These are phyloP conservation scores for Termitomyces sp. DNA, from an alignment of 768 basidiomycete species.

Conservation along the genomic window DNA sequence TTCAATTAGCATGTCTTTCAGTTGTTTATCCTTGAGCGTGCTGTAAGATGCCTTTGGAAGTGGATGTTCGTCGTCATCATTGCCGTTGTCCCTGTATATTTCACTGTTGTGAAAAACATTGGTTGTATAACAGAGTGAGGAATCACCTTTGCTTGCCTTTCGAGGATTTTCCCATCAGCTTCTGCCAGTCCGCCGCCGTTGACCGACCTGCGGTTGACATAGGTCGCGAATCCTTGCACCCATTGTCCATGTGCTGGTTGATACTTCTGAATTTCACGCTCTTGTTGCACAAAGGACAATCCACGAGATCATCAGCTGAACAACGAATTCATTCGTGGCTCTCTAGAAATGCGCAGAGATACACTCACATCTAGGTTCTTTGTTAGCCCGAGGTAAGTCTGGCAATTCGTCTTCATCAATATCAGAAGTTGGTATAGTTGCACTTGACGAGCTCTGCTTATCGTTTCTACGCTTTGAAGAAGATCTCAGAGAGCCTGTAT, in stretches of 20 bases:
- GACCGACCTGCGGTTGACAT: constrained; percentile 21
- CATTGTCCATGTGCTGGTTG: constrained; percentile 63
- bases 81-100: constrained; percentile 8
- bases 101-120: neutral
- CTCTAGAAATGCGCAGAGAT: neutral
- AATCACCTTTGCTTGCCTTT: constrained; percentile 38
- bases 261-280: constrained; percentile 41
- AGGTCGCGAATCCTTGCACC: constrained; percentile 37
- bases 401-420: constrained; percentile 26
- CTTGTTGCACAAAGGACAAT: constrained; percentile 60
- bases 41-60: constrained; percentile 65
- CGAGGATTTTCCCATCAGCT: constrained; percentile 31
- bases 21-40: constrained; percentile 53
- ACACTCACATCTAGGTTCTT: constrained; percentile 3
- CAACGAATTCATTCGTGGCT: neutral
- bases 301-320: constrained; percentile 34
- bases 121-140: neutral
- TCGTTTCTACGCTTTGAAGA: constrained; percentile 15
- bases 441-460: constrained; percentile 5
- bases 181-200: constrained; percentile 37
- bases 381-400: neutral
- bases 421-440: constrained; percentile 29
- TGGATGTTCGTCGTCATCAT: constrained; percentile 32
- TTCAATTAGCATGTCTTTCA: constrained; percentile 51
- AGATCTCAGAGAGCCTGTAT: constrained; percentile 13